Evolutionary conservation across 306 rosid species (phyloP), one percentile per base, ranked within the genome.

Genomic region (Vigna angularis): DNA sequence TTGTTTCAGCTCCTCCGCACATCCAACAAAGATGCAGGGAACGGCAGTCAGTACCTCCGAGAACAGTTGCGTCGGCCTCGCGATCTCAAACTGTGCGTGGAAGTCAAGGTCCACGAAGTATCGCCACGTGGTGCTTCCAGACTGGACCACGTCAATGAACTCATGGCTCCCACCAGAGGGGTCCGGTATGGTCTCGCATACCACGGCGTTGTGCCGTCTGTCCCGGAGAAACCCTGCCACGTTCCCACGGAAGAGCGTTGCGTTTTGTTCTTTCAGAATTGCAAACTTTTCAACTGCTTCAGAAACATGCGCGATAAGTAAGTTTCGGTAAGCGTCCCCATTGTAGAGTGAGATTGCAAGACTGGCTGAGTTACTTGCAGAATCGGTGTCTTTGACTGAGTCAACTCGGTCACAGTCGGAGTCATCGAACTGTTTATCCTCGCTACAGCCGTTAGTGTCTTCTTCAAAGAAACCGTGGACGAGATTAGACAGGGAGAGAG

Each of bases 91-190:
- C 75, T 88, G 85, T 13, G 89, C 61, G 6, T 75, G 79, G 42
- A 93, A 85, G 22, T 89, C 98, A 1, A 84, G 36, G 64, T 93
- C 98, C 9, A 93, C 70, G 53, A 93, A 73, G 81, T 86, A 89
- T 28, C 94, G 81, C 76, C 79, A 30, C 26, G 38, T 12, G 45
- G 70, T 42, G 66, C 14, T 6, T 16, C 45, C 45, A 0, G 85
- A 30, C 4, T 65, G 76, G 0, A 87, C 58, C 56, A 87, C 93
- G 72, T 93, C 96, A 42, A 93, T 83, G 78, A 89, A 93, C 79
- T 90, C 90, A 50, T 93, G 75, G 73, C 48, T 66, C 0, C 93
- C 96, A 18, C 85, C 81, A 32, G 85, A 68, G 13, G 50, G 4
- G 0, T 81, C 81, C 89, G 94, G 84, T 9, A 66, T 48, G 5